A percentile compares a stretch with the other conserved stretches of the same genome.
Conservation (phyloP, 2,329 filamentous ascomycete genomes). For the Salinomyces thailandicus region DNA sequence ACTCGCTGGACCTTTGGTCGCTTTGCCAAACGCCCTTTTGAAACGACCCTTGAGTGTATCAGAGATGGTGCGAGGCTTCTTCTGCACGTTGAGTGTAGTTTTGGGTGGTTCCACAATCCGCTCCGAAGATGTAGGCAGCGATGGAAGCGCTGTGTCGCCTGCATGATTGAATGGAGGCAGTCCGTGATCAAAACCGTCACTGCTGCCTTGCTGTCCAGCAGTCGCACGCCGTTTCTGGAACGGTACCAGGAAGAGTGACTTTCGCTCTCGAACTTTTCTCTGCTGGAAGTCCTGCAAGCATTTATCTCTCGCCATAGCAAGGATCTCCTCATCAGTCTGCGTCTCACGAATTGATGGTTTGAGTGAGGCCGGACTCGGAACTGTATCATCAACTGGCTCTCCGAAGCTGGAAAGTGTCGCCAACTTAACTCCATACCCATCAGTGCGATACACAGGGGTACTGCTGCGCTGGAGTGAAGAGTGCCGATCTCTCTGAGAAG, state of each 20-base stretch:
- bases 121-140: constrained; percentile 5
- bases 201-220: background rate
- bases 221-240: constrained; percentile 32
- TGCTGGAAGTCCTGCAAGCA: constrained; percentile 33
- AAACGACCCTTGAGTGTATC: constrained; percentile 51
- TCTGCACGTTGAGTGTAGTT: background rate
- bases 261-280: constrained; percentile 31
- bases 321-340: constrained; percentile 18
- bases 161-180: constrained; percentile 20
- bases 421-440: constrained; percentile 8
- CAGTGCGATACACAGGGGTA: constrained; percentile 5
- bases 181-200: constrained; percentile 17
- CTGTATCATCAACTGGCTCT: constrained; percentile 1
- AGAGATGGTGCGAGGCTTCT: constrained; percentile 52
- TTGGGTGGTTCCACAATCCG: no score
- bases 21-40: constrained; percentile 45
- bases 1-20: constrained; percentile 26
- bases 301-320: constrained; percentile 28
- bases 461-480: constrained; percentile 10
- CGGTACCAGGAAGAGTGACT: constrained; percentile 34
- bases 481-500: constrained; percentile 5
- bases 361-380: background rate
- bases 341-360: constrained; percentile 14
- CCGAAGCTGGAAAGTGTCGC: constrained; percentile 6
- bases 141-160: constrained; percentile 8